phyloP scores from a whole-genome alignment of 345 rosid genomes.

The Gossypium raimondii region DNA sequence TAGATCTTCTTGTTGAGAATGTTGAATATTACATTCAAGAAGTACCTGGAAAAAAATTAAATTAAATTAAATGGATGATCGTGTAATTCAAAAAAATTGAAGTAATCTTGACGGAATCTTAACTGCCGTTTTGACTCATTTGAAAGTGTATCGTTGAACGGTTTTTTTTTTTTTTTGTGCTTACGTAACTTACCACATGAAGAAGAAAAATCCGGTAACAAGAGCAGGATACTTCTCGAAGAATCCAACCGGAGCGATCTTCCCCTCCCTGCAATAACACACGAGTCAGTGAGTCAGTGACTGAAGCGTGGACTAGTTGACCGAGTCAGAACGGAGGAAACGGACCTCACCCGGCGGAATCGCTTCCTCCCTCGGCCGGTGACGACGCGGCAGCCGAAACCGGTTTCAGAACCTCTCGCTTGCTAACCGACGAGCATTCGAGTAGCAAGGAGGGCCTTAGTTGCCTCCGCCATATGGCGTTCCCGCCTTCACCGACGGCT shows the following conservation, averaged over 20 bases:
- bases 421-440: slow-evolving; percentile 34
- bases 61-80: not conserved
- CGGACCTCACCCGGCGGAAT: slow-evolving; percentile 98
- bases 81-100: slow-evolving; percentile 9
- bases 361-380: slow-evolving; percentile 66
- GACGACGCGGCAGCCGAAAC: slow-evolving; percentile 59
- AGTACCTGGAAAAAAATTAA: slow-evolving; percentile 44
- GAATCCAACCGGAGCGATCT: slow-evolving; percentile 60
- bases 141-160: not conserved
- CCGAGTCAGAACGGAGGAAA: slow-evolving; percentile 50
- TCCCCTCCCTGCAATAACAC: slow-evolving; percentile 43
- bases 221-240: slow-evolving; percentile 67
- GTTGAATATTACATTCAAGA: slow-evolving; percentile 93
- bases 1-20: slow-evolving; percentile 97
- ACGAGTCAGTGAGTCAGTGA: slow-evolving; percentile 37
- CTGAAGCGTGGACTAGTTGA: slow-evolving; percentile 17
- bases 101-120: not conserved
- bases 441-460: slow-evolving; percentile 67
- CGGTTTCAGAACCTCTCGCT: slow-evolving; percentile 47
- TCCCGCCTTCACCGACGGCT: slow-evolving; percentile 63
- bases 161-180: not conserved
- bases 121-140: not conserved
- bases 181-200: slow-evolving; percentile 65
- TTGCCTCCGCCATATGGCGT: slow-evolving; percentile 77
- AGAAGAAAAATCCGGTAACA: slow-evolving; percentile 92